Base-by-base conservation (phyloP, 2,329 filamentous ascomycete genomes). In the Ambrosiella beaveri region DNA sequence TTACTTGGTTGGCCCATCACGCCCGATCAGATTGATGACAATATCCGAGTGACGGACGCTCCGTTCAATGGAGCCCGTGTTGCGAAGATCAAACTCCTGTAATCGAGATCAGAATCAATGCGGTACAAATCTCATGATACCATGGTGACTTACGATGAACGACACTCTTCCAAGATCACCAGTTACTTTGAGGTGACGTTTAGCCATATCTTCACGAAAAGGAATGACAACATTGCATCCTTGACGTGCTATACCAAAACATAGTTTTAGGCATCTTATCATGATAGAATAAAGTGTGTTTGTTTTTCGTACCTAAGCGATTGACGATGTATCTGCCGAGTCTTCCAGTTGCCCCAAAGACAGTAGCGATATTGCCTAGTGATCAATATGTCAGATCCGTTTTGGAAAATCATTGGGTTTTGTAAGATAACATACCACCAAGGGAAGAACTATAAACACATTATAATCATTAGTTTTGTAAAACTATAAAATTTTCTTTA, bases 301-400 rank as follows among this genome's bases (percentile, higher is more conserved):
- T 47, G n/a, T 8, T 35, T 15, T 49, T 17, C 71, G 63, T 69
- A 78, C 89, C 89, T 68, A 98, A 79, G 70, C 88, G 81, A 74
- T 96, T 95, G 68, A 98, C 93, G 68, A 98, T 95, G 71, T 98
- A 98, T 69, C 93, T 84, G 68, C 93, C 93, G 58, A 98, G 75
- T 71, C 95, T 91, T 63, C 93, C 93, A 62, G 90, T 96, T 67
- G 93, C 93, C 73, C 93, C 93, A 73, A 98, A 98, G 66, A 98
- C 91, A 60, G 93, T 98, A 62, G 87, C 91, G 62, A 90, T 96
- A 74, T 97, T 89, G 64, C 91, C 91, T 88, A 71, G 12, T 17
- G 7, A 38, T 37, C 9, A n/a, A 37, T 47, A 47, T n/a, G 51
- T 38, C 17, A 53, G 15, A 37, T 35, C 38, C 13, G 15, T 5